phyloP scores from a whole-genome alignment of 495 filamentous ascomycete genomes.

The Neurospora sp. region DNA sequence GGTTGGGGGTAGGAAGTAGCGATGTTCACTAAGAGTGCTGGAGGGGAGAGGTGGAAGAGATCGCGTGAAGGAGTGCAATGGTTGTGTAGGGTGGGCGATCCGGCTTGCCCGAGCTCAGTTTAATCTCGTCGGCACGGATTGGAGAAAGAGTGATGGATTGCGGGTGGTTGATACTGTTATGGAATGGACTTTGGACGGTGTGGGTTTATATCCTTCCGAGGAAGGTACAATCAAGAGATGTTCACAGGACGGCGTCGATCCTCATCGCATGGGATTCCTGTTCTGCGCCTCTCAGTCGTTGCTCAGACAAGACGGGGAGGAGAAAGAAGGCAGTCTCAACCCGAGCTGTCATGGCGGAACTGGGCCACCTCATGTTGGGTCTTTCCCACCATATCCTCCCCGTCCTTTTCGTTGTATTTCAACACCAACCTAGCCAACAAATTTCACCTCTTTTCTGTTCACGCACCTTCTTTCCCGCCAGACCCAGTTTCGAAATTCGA shows the following conservation, averaged over 20 bases:
- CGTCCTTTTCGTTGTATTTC: background rate
- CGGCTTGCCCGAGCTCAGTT: background rate
- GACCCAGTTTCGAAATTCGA: background rate
- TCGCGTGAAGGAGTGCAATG: too few species aligned
- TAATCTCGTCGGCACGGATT: background rate
- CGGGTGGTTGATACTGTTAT: background rate
- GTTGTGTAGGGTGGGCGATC: background rate
- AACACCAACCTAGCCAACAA: background rate
- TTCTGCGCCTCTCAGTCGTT: background rate
- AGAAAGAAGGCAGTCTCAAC: background rate
- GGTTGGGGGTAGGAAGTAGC: background rate
- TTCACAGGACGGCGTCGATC: background rate
- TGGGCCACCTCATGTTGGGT: background rate
- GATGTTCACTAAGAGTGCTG: background rate
- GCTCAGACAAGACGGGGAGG: background rate
- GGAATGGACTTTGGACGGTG: background rate
- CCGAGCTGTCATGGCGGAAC: background rate
- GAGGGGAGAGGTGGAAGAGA: background rate
- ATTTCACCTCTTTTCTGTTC: background rate
- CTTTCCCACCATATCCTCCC: background rate
- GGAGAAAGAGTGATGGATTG: background rate
- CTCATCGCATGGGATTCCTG: background rate
- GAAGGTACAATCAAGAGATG: background rate
- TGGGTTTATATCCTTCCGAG: background rate
- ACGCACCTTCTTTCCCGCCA: background rate